Evolutionary conservation across 2,329 filamentous ascomycete genomes (phyloP).

Genomic region (Dryadomyces sulphureus): DNA sequence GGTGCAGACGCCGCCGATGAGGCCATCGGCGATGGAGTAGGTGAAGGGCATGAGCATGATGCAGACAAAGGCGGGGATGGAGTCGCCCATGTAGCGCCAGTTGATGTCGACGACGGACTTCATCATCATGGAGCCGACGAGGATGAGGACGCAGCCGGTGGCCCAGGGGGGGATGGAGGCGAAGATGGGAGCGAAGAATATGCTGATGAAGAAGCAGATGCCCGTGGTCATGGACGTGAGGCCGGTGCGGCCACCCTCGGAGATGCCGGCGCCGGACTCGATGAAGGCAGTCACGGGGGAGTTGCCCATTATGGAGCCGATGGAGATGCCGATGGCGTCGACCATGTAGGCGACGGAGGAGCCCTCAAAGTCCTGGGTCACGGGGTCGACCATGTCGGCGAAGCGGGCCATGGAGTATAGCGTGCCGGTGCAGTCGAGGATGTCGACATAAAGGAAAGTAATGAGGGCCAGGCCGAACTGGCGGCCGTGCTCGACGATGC

Average conservation of each 20-base stretch:
- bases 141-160: slow-evolving; percentile 55
- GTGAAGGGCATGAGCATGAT: slow-evolving; percentile 63
- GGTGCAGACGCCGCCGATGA: slow-evolving; percentile 48
- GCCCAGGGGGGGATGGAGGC: slow-evolving; percentile 66
- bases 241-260: slow-evolving; percentile 60
- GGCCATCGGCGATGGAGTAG: slow-evolving; percentile 62
- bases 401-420: slow-evolving; percentile 68
- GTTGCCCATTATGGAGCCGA: slow-evolving; percentile 52
- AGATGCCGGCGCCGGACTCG: slow-evolving; percentile 60
- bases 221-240: slow-evolving; percentile 55
- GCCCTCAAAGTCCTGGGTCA: slow-evolving; percentile 69
- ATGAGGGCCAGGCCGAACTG: slow-evolving; percentile 58
- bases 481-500: slow-evolving; percentile 37
- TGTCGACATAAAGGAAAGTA: slow-evolving; percentile 67
- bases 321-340: slow-evolving; percentile 55
- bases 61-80: slow-evolving; percentile 59
- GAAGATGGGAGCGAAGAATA: slow-evolving; percentile 65
- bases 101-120: slow-evolving; percentile 60
- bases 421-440: slow-evolving; percentile 62
- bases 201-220: slow-evolving; percentile 51
- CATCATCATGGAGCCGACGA: slow-evolving; percentile 63
- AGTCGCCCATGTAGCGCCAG: slow-evolving; percentile 61
- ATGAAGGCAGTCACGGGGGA: slow-evolving; percentile 63
- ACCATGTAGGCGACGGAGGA: slow-evolving; percentile 66
- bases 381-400: slow-evolving; percentile 36